Evolutionary conservation across 345 rosid genomes (phyloP), one percentile per base, ranked within the genome.

Genomic region (Bruguiera gymnorhiza): DNA sequence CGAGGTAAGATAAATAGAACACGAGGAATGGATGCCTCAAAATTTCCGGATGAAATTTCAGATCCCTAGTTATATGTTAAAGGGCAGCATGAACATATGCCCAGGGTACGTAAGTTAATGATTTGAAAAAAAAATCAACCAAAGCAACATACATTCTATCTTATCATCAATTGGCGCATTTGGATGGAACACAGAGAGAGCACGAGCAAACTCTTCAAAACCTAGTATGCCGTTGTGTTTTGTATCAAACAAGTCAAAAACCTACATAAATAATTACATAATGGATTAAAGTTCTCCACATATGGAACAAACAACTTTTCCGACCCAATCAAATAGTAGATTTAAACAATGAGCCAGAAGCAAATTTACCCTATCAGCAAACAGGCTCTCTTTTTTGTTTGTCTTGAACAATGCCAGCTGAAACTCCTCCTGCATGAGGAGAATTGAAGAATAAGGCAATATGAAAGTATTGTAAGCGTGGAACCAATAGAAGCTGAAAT

Each of bases 161-260:
- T 96, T 96, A 67, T 90, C 98, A 5, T 96, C 99, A 68, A 87
- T 87, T 56, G 97, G 96, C 1, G 98, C 97, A 66, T 89, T 92
- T 62, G 98, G 99, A 82, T 96, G 99, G 74, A 96, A 96, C 52
- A 96, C 98, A 3, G 99, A 96, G 34, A 96, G 92, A 60, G 99
- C 99, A 71, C 94, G 97, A 8, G 98, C 98, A 83, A 95, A 95
- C 83, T 95, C 99, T 81, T 90, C 99, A 59, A 95, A 95, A 53
- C 98, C 99, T 18, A 95, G 85, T 59, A 95, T 90, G 65, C 99
- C 98, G 84, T 90, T 92, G 76, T 95, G 99, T 72, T 90, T 95
- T 67, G 96, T 90, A 80, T 95, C 99, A 66, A 95, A 90, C 83
- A 92, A 83, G 83, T 95, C 98, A 65, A 95, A 95, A 23, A 92